Base-by-base conservation (phyloP, 176 grass and related monocot genomes). In the Canna indica region DNA sequence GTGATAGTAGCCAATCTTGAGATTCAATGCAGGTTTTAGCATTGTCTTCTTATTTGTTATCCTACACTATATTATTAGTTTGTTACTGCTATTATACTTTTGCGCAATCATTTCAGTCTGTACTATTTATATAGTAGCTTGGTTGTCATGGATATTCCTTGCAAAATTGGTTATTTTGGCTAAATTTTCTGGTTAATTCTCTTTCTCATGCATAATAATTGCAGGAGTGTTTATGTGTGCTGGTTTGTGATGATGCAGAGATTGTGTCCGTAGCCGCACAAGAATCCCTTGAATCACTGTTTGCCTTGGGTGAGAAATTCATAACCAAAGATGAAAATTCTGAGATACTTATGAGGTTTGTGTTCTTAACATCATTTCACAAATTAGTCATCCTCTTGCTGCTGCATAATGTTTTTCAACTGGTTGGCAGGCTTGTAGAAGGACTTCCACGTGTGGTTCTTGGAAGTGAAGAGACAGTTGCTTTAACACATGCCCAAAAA, bases 141-240 rank as follows among this genome's bases (percentile, higher is more conserved):
- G 25, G 63, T 39, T 34, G 2, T 8, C 63, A 66, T 22, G 22
- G 24, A 4, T 13, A 38, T 66, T 34, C 35, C 29, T 34, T n/a
- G 26, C 14, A 30, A 3, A 12, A 8, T 8, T 4, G 58, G 1
- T 60, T 44, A 30, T 30, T 47, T 70, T 41, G 22, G 32, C 18
- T 39, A 4, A 28, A 39, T 41, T 28, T 42, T 42, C 3, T 60
- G 31, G 47, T 56, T 68, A 58, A 67, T 77, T 41, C 26, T 17
- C 31, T 0, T 77, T 75, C 67, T 76, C 54, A 16, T 79, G 32
- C 84, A 63, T 64, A 54, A 25, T 80, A 63, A 78, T 87, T 73
- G 75, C 83, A 97, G 93, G 88, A 97, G 71, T 92, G 82, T 73
- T 77, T 97, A 68, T 96, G 86, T 79, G 79, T 87, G 80, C 79